These are phyloP conservation scores for Penicillium robsamsonii DNA, from an alignment of 495 filamentous ascomycete species.

Conservation along the genomic window DNA sequence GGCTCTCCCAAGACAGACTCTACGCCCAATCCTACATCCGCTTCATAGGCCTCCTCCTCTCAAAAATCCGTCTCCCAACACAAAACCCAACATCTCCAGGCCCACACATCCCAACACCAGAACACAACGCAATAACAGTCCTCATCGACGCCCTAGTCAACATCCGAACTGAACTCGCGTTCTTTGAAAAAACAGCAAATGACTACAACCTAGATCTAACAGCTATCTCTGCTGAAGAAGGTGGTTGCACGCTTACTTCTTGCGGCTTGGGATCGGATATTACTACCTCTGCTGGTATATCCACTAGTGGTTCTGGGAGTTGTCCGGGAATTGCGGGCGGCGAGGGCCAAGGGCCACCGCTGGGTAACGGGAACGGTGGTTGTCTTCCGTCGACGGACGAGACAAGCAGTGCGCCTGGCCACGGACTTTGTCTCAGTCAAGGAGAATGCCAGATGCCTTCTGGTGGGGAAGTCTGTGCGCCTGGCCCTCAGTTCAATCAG, in stretches of 20 bases:
- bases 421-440: constrained; percentile 20
- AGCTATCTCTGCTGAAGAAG: constrained; percentile 34
- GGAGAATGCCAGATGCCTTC: constrained; percentile 28
- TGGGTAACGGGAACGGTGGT: neutral
- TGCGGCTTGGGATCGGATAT: constrained; percentile 13
- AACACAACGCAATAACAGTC: constrained; percentile 54
- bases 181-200: constrained; percentile 64
- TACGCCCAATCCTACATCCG: constrained; percentile 72
- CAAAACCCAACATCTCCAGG: constrained; percentile 26
- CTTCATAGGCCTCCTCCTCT: constrained; percentile 64
- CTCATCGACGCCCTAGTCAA: constrained; percentile 64
- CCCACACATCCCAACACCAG: constrained; percentile 20
- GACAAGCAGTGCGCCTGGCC: neutral
- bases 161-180: constrained; percentile 62
- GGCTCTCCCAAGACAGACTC: constrained; percentile 73
- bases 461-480: constrained; percentile 15
- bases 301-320: constrained; percentile 19
- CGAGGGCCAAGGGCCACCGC: neutral
- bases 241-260: constrained; percentile 8
- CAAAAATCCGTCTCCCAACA: constrained; percentile 57
- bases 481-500: neutral
- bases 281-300: constrained; percentile 20
- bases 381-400: neutral
- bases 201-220: constrained; percentile 59
- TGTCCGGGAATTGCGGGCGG: constrained; percentile 23